Evolutionary conservation across 768 basidiomycete genomes (phyloP).

Genomic region (Crassisporium funariophilum): DNA sequence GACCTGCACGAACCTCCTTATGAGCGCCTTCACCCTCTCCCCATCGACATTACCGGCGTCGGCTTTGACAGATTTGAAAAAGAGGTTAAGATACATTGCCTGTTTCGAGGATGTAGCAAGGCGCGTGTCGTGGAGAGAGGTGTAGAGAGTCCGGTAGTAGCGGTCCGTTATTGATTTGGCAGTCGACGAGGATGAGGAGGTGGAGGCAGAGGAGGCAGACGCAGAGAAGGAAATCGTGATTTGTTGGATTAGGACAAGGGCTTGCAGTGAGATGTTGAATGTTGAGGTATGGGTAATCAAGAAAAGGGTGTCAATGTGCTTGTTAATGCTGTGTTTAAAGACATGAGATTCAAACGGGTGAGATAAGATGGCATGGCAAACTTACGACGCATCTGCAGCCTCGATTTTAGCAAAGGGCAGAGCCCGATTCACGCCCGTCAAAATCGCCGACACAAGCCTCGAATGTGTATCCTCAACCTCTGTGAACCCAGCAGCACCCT

Average conservation of each 20-base stretch:
- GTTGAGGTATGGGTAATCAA: conserved; percentile 93
- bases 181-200: conserved; percentile 42
- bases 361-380: conserved; percentile 10
- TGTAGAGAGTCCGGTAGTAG: conserved; percentile 85
- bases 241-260: conserved; percentile 86
- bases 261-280: conserved; percentile 95
- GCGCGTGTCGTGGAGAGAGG: conserved; percentile 83
- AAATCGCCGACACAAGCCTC: conserved; percentile 82
- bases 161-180: conserved; percentile 57
- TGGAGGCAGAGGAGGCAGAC: conserved; percentile 36
- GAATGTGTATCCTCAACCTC: conserved; percentile 82
- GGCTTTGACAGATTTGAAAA: conserved; percentile 87
- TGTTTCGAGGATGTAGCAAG: conserved; percentile 87
- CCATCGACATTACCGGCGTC: conserved; percentile 39
- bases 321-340: conserved; percentile 57
- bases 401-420: conserved; percentile 89
- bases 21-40: conserved; percentile 76
- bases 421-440: conserved; percentile 95
- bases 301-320: conserved; percentile 93
- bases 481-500: conserved; percentile 65
- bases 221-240: conserved; percentile 60
- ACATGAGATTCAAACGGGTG: neutral
- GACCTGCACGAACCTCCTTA: conserved; percentile 83
- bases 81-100: conserved; percentile 93
- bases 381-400: conserved; percentile 64